Evolutionary conservation across 2,329 filamentous ascomycete species (phyloP).

Genomic region (Zarea fungicola): DNA sequence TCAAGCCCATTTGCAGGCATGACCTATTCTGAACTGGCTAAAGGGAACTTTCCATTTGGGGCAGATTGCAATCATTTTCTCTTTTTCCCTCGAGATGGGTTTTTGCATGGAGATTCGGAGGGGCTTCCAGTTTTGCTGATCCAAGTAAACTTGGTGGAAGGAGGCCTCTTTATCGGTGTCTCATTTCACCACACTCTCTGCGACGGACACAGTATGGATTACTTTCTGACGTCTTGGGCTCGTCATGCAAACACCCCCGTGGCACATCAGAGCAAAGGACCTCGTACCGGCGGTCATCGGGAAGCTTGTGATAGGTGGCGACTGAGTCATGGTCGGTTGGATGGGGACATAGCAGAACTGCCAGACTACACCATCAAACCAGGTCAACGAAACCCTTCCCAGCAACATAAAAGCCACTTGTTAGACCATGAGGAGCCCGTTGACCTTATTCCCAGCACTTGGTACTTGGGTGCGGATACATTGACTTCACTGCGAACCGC

Average conservation of each 20-base stretch:
- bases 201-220: neutral
- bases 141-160: neutral
- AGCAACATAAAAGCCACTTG: neutral
- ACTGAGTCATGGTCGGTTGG: neutral
- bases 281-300: neutral
- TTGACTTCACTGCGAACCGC: neutral
- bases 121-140: neutral
- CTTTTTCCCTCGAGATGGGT: neutral
- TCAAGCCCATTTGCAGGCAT: neutral
- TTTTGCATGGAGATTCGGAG: no score
- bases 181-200: neutral
- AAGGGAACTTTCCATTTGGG: neutral
- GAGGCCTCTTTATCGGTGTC: neutral
- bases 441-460: neutral
- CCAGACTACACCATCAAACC: neutral
- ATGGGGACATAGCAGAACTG: neutral
- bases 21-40: neutral
- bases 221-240: neutral
- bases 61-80: neutral
- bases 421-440: neutral
- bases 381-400: neutral
- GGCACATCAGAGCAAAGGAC: neutral
- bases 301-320: neutral
- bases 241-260: neutral
- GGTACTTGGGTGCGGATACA: neutral